Percentiles rank a stretch among this genome's conserved stretches.
These are phyloP conservation scores for Paramicrosporidium saccamoebae DNA, from an alignment of 371 early-diverging fungal genomes.

Conservation along the genomic window DNA sequence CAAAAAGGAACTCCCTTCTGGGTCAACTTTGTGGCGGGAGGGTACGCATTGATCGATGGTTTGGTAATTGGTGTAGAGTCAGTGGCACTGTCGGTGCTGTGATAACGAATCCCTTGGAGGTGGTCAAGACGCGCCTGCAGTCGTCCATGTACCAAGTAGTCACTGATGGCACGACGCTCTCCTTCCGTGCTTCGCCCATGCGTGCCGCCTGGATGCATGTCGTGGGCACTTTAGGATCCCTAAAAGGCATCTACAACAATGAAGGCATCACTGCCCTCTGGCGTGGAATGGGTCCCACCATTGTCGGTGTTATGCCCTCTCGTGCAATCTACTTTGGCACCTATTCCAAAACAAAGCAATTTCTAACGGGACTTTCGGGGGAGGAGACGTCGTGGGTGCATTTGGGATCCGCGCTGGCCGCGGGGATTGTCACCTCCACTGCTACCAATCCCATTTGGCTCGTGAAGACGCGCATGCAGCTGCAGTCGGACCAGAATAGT, in stretches of 20 bases:
- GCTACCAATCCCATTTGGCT: constrained; percentile 85
- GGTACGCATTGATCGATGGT: no score
- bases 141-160: constrained; percentile 6
- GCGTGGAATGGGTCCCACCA: constrained; percentile 66
- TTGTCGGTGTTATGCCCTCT: constrained; percentile 62
- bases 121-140: constrained; percentile 58
- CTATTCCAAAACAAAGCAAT: constrained; percentile 52
- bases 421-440: constrained; percentile 43
- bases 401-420: constrained; percentile 37
- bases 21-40: no score
- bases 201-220: neutral
- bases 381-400: constrained; percentile 44
- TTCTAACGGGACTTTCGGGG: constrained; percentile 25
- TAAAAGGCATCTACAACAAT: constrained; percentile 20
- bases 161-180: neutral
- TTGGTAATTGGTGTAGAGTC: constrained; percentile 9
- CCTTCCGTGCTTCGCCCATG: constrained; percentile 1
- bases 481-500: constrained; percentile 13
- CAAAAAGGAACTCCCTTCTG: no score
- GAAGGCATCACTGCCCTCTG: constrained; percentile 64
- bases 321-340: constrained; percentile 66
- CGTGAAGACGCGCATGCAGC: constrained; percentile 72
- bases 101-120: constrained; percentile 55
- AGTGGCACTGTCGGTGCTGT: constrained; percentile 42
- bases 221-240: constrained; percentile 1